Conservation (phyloP, 495 filamentous ascomycete genomes). For the Daldinia decipiens region DNA sequence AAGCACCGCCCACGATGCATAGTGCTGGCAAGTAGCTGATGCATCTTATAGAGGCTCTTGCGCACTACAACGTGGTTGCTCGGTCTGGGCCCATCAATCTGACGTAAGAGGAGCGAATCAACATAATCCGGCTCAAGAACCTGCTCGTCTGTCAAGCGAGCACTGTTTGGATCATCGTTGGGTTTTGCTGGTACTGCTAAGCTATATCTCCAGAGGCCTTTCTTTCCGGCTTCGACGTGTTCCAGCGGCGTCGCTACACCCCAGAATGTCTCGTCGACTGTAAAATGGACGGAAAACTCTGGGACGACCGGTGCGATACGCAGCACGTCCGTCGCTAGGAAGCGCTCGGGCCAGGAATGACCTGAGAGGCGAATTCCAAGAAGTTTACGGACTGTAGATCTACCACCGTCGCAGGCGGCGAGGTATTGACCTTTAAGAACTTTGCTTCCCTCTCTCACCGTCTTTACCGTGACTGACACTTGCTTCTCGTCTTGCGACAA, state of each 20-base stretch:
- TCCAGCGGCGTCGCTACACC: slow-evolving; percentile 18
- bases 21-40: slow-evolving; percentile 23
- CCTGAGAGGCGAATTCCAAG: slow-evolving; percentile 24
- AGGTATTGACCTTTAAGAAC: slow-evolving; percentile 17
- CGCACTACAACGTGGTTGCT: slow-evolving; percentile 18
- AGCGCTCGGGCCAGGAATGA: slow-evolving; percentile 26
- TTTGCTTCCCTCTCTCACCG: not conserved
- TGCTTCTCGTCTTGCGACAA: slow-evolving; percentile 13
- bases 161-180: slow-evolving; percentile 3
- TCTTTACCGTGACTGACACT: slow-evolving; percentile 3
- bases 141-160: slow-evolving; percentile 13
- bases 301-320: slow-evolving; percentile 17
- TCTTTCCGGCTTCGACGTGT: slow-evolving; percentile 18
- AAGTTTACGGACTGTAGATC: slow-evolving; percentile 15
- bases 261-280: slow-evolving; percentile 22
- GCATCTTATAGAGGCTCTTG: slow-evolving; percentile 30
- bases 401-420: slow-evolving; percentile 20
- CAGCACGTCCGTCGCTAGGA: slow-evolving; percentile 21
- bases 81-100: slow-evolving; percentile 23
- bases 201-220: slow-evolving; percentile 23
- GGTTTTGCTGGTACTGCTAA: slow-evolving; percentile 20
- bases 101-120: slow-evolving; percentile 18
- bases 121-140: slow-evolving; percentile 22
- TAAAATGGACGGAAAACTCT: slow-evolving; percentile 22
- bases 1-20: slow-evolving; percentile 28